Percentiles rank a stretch among this genome's conserved stretches.
phyloP scores from a whole-genome alignment of 2,329 filamentous ascomycete species.

The Stagonosporopsis vannaccii region DNA sequence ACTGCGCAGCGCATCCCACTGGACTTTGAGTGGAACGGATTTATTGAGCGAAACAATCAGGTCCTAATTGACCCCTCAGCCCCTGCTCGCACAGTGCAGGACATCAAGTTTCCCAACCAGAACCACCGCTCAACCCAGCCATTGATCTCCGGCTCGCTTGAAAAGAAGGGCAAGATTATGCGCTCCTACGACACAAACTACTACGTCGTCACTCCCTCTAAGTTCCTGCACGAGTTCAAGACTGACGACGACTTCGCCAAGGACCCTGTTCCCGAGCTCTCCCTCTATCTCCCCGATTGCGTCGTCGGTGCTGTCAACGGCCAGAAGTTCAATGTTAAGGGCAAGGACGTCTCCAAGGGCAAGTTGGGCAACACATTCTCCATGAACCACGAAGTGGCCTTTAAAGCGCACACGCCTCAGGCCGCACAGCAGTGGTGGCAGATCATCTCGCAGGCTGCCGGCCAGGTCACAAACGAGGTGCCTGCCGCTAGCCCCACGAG shows the following conservation, averaged over 20 bases:
- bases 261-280: conserved; percentile 84
- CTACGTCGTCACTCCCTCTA: conserved; percentile 88
- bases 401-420: conserved; percentile 83
- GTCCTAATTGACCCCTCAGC: conserved; percentile 80
- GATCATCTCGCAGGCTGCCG: conserved; percentile 69
- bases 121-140: conserved; percentile 80
- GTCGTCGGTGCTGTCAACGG: conserved; percentile 74
- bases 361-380: conserved; percentile 82
- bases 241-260: conserved; percentile 77
- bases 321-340: conserved; percentile 92
- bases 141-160: conserved; percentile 84
- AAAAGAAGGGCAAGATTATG: conserved; percentile 90
- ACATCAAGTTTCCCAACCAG: conserved; percentile 87
- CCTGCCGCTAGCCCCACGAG: conserved; percentile 50
- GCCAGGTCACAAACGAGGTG: conserved; percentile 54
- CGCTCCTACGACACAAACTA: conserved; percentile 80
- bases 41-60: conserved; percentile 73
- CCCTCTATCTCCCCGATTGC: conserved; percentile 91
- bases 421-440: conserved; percentile 89
- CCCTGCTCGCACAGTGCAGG: conserved; percentile 74
- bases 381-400: conserved; percentile 79
- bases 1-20: conserved; percentile 77
- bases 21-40: conserved; percentile 92
- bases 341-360: conserved; percentile 83
- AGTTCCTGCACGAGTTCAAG: conserved; percentile 95